Conservation (phyloP, 2,329 filamentous ascomycete genomes). For the Ophiostoma ulmi region DNA sequence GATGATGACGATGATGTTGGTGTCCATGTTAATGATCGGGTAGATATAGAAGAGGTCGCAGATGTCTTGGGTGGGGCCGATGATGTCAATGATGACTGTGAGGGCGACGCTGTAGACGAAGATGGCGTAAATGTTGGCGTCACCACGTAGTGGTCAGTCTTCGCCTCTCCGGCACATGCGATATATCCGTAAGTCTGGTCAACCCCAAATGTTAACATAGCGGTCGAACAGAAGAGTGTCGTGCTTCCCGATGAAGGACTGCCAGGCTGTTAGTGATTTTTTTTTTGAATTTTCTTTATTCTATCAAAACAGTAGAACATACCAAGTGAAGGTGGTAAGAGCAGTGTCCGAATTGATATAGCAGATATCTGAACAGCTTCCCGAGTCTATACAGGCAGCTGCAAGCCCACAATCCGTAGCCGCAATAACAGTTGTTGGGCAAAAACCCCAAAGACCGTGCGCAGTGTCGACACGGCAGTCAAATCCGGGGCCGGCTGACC, state of each 20-base stretch:
- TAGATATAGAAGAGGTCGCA: background rate
- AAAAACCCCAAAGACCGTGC: background rate
- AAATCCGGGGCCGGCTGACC: background rate
- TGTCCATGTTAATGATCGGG: background rate
- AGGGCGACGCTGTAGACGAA: background rate
- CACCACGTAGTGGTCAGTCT: background rate
- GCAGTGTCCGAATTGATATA: background rate
- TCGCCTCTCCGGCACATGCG: background rate
- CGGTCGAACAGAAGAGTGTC: conserved; percentile 1
- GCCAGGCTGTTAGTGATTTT: background rate
- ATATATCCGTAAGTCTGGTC: conserved; percentile 1
- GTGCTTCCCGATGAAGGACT: background rate
- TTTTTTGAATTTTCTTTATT: background rate
- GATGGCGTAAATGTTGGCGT: conserved; percentile 7
- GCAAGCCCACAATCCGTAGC: conserved; percentile 3
- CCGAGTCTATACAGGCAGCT: background rate
- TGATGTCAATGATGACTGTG: background rate
- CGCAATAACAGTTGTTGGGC: background rate
- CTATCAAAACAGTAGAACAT: background rate
- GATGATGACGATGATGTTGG: background rate
- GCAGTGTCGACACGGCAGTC: background rate
- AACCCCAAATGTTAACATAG: background rate
- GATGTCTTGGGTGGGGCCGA: background rate
- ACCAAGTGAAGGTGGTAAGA: conserved; percentile 5
- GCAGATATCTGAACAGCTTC: background rate